Evolutionary conservation across 352 stramenopile species (phyloP).

Genomic region (Globisporangium uncinulatum): DNA sequence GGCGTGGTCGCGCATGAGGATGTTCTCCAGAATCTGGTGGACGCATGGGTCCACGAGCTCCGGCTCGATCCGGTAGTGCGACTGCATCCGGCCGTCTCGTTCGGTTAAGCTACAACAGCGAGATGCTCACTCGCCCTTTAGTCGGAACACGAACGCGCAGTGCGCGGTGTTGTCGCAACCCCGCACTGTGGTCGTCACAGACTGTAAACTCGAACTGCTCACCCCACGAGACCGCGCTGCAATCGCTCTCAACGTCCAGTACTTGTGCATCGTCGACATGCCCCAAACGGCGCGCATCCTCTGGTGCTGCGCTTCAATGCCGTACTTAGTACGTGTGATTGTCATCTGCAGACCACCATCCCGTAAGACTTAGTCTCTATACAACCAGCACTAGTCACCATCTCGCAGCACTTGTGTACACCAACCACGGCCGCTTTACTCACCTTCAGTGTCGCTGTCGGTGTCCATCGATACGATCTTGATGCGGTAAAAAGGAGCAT

Average conservation of each 20-base stretch:
- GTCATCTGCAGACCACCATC: constrained; percentile 12
- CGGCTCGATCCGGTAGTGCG: constrained; percentile 11
- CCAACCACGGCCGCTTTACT: no score
- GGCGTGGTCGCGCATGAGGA: constrained; percentile 9
- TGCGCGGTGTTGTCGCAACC: neutral
- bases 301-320: constrained; percentile 15
- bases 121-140: constrained; percentile 11
- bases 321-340: constrained; percentile 10
- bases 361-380: constrained; percentile 8
- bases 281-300: constrained; percentile 11
- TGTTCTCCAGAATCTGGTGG: constrained; percentile 15
- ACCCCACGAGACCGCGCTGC: constrained; percentile 11
- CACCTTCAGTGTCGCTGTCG: no score
- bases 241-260: constrained; percentile 10
- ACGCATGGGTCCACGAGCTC: constrained; percentile 3
- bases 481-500: no score
- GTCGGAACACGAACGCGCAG: constrained; percentile 8
- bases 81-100: constrained; percentile 12
- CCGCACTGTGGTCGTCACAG: neutral
- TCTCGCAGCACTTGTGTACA: no score
- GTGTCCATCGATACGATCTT: no score
- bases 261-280: constrained; percentile 12
- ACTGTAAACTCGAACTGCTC: constrained; percentile 7
- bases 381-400: no score
- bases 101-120: constrained; percentile 3